Conservation (phyloP, 208 protist genomes). For the Herpetomonas muscarum region DNA sequence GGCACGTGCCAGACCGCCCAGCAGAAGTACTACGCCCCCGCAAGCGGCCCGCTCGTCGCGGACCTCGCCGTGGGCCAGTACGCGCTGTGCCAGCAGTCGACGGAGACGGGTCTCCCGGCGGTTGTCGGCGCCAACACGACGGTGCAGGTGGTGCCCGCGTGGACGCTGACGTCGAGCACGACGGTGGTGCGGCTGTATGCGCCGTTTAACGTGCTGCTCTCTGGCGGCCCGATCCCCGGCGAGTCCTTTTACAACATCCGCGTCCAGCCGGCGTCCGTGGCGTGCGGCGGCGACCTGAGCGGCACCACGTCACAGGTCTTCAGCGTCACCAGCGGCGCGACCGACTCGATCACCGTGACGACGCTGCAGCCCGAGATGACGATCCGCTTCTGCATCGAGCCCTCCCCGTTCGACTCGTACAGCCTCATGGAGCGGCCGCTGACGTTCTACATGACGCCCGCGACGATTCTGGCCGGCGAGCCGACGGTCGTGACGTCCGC, state of each 20-base stretch:
- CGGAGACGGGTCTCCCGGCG: not conserved
- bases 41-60: slow-evolving; percentile 10
- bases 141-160: slow-evolving; percentile 33
- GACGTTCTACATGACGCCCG: slow-evolving; percentile 54
- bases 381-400: slow-evolving; percentile 26
- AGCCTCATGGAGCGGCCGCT: slow-evolving; percentile 30
- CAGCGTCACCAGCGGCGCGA: slow-evolving; percentile 4
- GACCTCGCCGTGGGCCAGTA: slow-evolving; percentile 28
- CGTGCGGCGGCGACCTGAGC: slow-evolving; percentile 21
- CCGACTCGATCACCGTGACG: slow-evolving; percentile 19
- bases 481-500: slow-evolving; percentile 32
- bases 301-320: slow-evolving; percentile 27
- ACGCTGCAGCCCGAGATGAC: slow-evolving; percentile 9
- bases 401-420: slow-evolving; percentile 5
- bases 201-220: slow-evolving; percentile 23
- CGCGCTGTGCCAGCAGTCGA: slow-evolving; percentile 45
- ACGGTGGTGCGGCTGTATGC: slow-evolving; percentile 30
- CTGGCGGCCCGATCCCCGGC: slow-evolving; percentile 15
- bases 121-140: slow-evolving; percentile 27
- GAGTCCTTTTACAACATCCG: not conserved
- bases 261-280: slow-evolving; percentile 11
- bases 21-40: slow-evolving; percentile 18
- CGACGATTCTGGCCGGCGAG: slow-evolving; percentile 35
- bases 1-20: slow-evolving; percentile 15
- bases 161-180: slow-evolving; percentile 21